Evolutionary conservation across 179 eudicot genomes (phyloP), one percentile per base, ranked within the genome.

Genomic region (Amaranthus tricolor): DNA sequence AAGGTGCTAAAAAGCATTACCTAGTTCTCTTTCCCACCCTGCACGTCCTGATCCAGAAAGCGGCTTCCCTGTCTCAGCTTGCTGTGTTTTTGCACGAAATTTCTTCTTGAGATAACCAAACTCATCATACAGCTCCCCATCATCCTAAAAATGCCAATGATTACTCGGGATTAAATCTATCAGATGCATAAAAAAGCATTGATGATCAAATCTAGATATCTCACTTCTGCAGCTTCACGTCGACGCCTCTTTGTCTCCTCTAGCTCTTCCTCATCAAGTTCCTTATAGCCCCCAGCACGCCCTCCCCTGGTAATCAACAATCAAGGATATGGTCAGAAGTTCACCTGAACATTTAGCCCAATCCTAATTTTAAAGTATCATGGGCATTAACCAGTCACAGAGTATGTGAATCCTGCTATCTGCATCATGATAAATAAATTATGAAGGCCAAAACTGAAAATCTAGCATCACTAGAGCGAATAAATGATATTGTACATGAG

Each of bases 61-160:
- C 60, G 58, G 78, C 79, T 82, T 88, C 49, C 82, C 90, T 68
- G 81, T 76, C 80, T 93, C 99, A 79, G 87, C 80, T 82, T 88
- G 92, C 53, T 94, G 99, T 45, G 86, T 79, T 88, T 86, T 95
- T 21, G 80, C 91, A 67, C 99, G 97, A 57, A 89, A 95, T 79
- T 95, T 90, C 79, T 95, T 95, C 86, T 95, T 95, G 61, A 95
- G 97, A 86, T 89, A 84, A 56, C 99, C 99, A 82, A 95, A 95
- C 85, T 95, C 99, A 77, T 95, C 99, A 81, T 95, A 95, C 89
- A 95, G 83, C 80, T 95, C 99, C 59, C 98, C 99, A 84, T 95
- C 99, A 86, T 95, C 99, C 99, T 95, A 84, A 13, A n/a, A 73
- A 44, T 55, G 59, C 21, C 56, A 57, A 20, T 16, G 4, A 62